phyloP scores from a whole-genome alignment of 1,284 basidiomycete genomes.

The Inonotus obliquus region DNA sequence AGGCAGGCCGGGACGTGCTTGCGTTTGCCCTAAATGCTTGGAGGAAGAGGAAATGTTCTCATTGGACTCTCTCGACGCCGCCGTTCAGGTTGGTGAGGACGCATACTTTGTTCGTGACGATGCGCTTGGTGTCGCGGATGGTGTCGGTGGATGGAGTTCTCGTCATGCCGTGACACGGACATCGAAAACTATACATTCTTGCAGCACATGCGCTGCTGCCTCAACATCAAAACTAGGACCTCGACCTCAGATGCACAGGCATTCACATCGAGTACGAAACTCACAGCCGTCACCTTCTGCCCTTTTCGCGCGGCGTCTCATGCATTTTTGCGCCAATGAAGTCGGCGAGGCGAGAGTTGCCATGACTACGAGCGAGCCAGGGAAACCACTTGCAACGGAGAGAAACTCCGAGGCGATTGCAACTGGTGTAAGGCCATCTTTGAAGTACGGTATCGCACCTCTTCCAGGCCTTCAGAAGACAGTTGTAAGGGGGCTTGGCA shows the following conservation, averaged over 20 bases:
- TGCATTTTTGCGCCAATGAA: constrained; percentile 76
- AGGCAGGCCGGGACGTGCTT: constrained; percentile 22
- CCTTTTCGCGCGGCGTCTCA: constrained; percentile 78
- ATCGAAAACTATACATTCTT: neutral
- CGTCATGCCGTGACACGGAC: constrained; percentile 5
- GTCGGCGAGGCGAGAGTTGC: constrained; percentile 23
- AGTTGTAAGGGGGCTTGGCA: neutral
- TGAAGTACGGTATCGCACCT: constrained; percentile 5
- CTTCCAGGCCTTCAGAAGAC: neutral
- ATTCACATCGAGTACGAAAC: constrained; percentile 20
- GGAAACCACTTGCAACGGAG: neutral
- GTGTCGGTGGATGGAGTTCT: constrained; percentile 84
- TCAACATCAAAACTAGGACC: neutral
- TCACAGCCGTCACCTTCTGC: constrained; percentile 58
- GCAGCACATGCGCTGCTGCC: constrained; percentile 13
- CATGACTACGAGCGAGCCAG: neutral
- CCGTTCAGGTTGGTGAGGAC: constrained; percentile 81
- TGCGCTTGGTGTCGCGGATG: constrained; percentile 85
- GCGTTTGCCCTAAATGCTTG: constrained; percentile 29
- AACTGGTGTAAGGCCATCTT: neutral
- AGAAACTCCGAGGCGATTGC: neutral
- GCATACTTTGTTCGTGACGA: constrained; percentile 81
- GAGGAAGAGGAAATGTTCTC: constrained; percentile 24
- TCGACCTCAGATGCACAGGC: constrained; percentile 7
- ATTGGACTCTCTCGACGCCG: constrained; percentile 35